Base-by-base conservation (phyloP, 2,329 filamentous ascomycete genomes). In the Fusarium ramigenum region DNA sequence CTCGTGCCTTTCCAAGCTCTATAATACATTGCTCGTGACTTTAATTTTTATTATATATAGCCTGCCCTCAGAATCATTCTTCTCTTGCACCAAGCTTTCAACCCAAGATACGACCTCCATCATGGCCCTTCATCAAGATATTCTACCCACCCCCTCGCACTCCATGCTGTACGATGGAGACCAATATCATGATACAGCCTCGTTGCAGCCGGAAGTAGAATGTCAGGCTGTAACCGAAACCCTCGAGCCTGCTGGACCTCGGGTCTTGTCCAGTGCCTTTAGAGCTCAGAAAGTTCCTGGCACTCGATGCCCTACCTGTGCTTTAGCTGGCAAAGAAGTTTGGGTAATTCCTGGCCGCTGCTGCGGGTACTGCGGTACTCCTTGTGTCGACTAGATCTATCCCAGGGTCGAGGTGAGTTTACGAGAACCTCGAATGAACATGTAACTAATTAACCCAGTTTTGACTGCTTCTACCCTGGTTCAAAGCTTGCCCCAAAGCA, bases 261-360 rank as follows among this genome's bases (percentile, higher is more conserved):
- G 30, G 5, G 52, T 23, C 25, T 28, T 47, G 25, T n/a, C 50
- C 15, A 23, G 14, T 49, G 57, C 50, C n/a, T 43, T 74, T 15
- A 67, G 60, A 32, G 57, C 60, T 15, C 44, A 69, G 42, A 69
- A 83, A 78, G 83, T 87, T 66, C 84, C 87, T 9, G 87, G 87
- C 15, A 86, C 87, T 32, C 82, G 83, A 74, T 89, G 87, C 77
- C 86, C 87, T 53, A 88, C 83, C 9, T 89, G 87, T 73, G 82
- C 83, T 57, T 77, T 80, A 46, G 80, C 82, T 50, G 87, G 87
- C 66, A 82, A 85, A 68, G 87, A 88, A 75, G 85, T 87, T 47
- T 89, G 87, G 87, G 87, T 89, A 30, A 87, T 88, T 68, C 87
- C 86, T 37, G 87, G 87, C 59, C 84, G 85, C 63, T 80, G 81